Percentiles rank a stretch among this genome's conserved stretches.
phyloP scores from a whole-genome alignment of 495 filamentous ascomycete species.

The Neurospora tetrasperma region DNA sequence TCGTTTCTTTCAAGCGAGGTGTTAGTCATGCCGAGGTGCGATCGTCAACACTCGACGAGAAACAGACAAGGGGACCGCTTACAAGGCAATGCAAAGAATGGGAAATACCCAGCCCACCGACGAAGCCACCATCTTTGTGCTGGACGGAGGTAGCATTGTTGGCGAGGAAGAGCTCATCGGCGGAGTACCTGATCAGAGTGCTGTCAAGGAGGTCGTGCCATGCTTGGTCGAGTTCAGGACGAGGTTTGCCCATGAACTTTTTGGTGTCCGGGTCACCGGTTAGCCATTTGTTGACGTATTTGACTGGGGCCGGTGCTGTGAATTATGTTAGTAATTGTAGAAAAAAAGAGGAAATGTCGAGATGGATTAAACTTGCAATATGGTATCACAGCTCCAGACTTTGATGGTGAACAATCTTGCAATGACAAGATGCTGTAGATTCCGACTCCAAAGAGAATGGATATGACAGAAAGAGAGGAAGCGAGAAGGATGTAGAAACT shows the following conservation, averaged over 20 bases:
- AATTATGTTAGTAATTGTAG: neutral
- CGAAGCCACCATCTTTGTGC: conserved; percentile 13
- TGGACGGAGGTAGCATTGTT: conserved; percentile 5
- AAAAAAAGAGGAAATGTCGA: too few species aligned
- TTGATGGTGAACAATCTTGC: neutral
- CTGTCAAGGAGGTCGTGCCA: conserved; percentile 13
- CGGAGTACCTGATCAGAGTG: conserved; percentile 6
- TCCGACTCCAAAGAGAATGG: neutral
- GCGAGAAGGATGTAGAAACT: conserved; percentile 3
- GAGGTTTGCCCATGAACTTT: conserved; percentile 14
- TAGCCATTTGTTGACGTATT: conserved; percentile 10
- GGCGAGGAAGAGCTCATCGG: conserved; percentile 9
- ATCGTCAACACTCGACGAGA: neutral
- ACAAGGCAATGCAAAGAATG: conserved; percentile 17
- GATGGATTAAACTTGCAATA: neutral
- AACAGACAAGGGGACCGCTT: neutral
- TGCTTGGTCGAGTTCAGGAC: conserved; percentile 14
- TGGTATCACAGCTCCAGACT: neutral
- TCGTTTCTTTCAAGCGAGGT: conserved; percentile 7
- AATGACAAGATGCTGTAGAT: neutral
- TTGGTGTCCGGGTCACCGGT: conserved; percentile 3
- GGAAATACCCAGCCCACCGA: conserved; percentile 11
- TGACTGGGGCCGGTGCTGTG: conserved; percentile 9
- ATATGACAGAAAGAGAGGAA: neutral
- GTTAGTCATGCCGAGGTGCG: neutral